phyloP scores from a whole-genome alignment of 345 rosid species.

The Eucalyptus pauciflora region DNA sequence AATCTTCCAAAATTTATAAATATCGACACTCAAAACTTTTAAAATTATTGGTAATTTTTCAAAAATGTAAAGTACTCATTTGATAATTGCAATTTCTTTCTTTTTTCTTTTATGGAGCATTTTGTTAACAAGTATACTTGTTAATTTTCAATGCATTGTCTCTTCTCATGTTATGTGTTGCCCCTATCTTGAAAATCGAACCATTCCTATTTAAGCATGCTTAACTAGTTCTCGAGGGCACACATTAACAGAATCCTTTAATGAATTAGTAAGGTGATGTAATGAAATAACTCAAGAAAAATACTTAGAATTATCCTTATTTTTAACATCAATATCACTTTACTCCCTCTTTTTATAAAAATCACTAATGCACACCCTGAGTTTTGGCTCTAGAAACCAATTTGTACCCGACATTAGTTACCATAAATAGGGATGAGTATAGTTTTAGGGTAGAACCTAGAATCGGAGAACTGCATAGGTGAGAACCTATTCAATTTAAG shows the following conservation, averaged over 20 bases:
- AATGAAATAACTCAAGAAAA: background rate
- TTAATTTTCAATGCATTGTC: background rate
- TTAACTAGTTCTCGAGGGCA: background rate
- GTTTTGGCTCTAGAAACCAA: background rate
- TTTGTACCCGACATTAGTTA: background rate
- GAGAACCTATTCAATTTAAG: too few species aligned
- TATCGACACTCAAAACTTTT: background rate
- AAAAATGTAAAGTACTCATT: background rate
- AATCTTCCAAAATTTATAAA: background rate
- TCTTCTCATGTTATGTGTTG: background rate
- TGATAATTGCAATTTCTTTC: background rate
- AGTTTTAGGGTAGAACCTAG: too few species aligned
- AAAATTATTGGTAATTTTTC: background rate
- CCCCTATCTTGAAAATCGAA: background rate
- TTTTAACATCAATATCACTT: background rate
- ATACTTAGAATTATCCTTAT: background rate
- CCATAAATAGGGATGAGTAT: background rate
- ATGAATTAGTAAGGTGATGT: background rate
- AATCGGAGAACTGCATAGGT: rapidly evolving
- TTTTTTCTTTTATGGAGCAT: background rate
- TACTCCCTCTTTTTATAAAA: background rate
- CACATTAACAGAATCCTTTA: background rate
- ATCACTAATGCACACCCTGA: background rate
- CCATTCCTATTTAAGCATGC: background rate
- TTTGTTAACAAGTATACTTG: background rate